These are phyloP conservation scores for Lentinula aciculospora DNA, from an alignment of 768 basidiomycete species.

Conservation along the genomic window DNA sequence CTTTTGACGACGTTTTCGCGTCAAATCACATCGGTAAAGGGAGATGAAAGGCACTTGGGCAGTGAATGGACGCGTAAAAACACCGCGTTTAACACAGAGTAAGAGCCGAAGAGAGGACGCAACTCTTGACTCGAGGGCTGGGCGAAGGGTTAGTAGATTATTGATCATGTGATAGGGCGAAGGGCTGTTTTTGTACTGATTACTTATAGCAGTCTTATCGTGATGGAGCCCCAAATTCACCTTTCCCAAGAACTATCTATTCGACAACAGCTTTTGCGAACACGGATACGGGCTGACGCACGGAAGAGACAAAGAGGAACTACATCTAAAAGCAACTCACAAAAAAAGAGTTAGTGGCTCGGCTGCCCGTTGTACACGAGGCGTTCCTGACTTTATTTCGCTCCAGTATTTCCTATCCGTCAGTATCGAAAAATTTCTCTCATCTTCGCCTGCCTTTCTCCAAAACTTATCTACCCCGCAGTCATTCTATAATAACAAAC, in stretches of 20 bases:
- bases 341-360: neutral
- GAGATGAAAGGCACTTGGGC: neutral
- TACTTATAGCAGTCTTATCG: conserved; percentile 1
- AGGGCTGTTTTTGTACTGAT: neutral
- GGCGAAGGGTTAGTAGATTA: neutral
- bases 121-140: neutral
- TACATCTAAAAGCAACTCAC: neutral
- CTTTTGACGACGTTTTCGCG: neutral
- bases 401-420: conserved; percentile 5
- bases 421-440: neutral
- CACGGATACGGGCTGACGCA: neutral
- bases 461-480: neutral
- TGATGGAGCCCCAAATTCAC: neutral
- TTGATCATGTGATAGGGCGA: conserved; percentile 1
- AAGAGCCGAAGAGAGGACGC: neutral
- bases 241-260: neutral
- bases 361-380: conserved; percentile 8
- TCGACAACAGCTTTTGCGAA: neutral
- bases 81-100: conserved; percentile 2
- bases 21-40: neutral
- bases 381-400: conserved; percentile 6
- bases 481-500: neutral
- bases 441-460: neutral
- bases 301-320: neutral
- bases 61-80: conserved; percentile 1